Conservation (phyloP, 192 early-diverging fungal genomes). For the Coemansia sp. region DNA sequence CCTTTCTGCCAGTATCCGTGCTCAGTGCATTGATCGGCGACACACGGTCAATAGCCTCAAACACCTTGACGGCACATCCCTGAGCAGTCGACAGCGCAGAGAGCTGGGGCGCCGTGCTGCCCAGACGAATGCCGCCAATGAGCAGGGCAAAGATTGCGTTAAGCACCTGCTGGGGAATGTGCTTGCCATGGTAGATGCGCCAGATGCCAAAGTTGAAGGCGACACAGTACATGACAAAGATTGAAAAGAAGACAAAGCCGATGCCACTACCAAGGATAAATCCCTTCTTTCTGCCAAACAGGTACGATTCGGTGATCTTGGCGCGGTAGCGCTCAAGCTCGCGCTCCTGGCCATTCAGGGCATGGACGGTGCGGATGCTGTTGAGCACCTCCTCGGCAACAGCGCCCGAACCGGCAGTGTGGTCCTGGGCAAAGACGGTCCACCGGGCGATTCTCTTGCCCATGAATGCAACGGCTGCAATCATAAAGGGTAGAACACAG, state of each 20-base stretch:
- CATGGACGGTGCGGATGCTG: conserved; percentile 76
- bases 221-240: conserved; percentile 72
- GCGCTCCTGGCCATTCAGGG: conserved; percentile 78
- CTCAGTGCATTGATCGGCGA: conserved; percentile 66
- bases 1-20: conserved; percentile 22
- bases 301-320: conserved; percentile 63
- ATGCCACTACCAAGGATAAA: conserved; percentile 59
- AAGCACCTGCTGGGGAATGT: conserved; percentile 56
- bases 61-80: conserved; percentile 80
- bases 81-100: conserved; percentile 65
- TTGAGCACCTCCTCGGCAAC: conserved; percentile 81
- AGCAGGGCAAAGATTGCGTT: conserved; percentile 83
- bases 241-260: conserved; percentile 66
- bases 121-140: conserved; percentile 73
- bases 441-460: conserved; percentile 46
- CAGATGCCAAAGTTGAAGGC: conserved; percentile 76
- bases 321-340: conserved; percentile 60
- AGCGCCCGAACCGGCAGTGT: conserved; percentile 77
- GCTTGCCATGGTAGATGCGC: conserved; percentile 48
- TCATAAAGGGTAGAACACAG: conserved; percentile 71
- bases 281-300: conserved; percentile 60
- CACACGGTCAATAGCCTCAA: conserved; percentile 74
- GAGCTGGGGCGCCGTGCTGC: conserved; percentile 63
- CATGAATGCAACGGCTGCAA: conserved; percentile 50
- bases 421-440: conserved; percentile 51